Evolutionary conservation across 2,329 filamentous ascomycete species (phyloP).

Genomic region (Fusarium agapanthi): DNA sequence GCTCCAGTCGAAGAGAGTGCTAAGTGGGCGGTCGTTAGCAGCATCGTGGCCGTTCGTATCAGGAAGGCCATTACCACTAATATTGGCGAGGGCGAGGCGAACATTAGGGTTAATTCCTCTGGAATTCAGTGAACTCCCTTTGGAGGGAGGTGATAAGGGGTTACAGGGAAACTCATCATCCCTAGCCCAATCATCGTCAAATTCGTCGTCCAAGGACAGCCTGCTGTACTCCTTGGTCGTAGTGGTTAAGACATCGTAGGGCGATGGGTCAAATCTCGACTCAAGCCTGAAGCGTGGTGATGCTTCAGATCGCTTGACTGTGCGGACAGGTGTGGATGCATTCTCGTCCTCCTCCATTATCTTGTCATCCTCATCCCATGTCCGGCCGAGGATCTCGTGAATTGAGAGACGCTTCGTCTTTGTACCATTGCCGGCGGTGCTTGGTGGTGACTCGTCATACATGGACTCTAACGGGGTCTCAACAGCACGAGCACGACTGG

Average conservation of each 20-base stretch:
- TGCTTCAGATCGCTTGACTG: conserved; percentile 44
- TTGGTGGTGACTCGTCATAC: conserved; percentile 80
- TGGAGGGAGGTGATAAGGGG: conserved; percentile 65
- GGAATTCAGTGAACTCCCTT: conserved; percentile 61
- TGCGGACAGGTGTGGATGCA: conserved; percentile 60
- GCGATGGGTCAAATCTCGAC: conserved; percentile 44
- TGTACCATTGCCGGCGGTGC: conserved; percentile 61
- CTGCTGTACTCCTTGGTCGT: conserved; percentile 55
- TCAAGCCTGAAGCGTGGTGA: conserved; percentile 44
- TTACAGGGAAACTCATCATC: conserved; percentile 63
- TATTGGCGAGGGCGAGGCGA: conserved; percentile 62
- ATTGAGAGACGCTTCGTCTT: conserved; percentile 66
- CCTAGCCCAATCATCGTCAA: conserved; percentile 70
- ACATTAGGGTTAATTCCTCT: conserved; percentile 62
- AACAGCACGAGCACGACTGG: conserved; percentile 70
- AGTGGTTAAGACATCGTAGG: conserved; percentile 47
- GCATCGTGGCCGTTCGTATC: conserved; percentile 41
- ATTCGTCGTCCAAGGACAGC: conserved; percentile 68
- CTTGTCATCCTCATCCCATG: conserved; percentile 63
- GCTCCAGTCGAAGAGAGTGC: conserved; percentile 82
- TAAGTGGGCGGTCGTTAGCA: conserved; percentile 60
- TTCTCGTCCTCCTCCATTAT: conserved; percentile 72
- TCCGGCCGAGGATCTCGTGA: conserved; percentile 65
- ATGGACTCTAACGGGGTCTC: conserved; percentile 80
- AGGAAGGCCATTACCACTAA: conserved; percentile 57